Base-by-base conservation (phyloP, 1,139 yeast species). In the Kodamaea derodonti region DNA sequence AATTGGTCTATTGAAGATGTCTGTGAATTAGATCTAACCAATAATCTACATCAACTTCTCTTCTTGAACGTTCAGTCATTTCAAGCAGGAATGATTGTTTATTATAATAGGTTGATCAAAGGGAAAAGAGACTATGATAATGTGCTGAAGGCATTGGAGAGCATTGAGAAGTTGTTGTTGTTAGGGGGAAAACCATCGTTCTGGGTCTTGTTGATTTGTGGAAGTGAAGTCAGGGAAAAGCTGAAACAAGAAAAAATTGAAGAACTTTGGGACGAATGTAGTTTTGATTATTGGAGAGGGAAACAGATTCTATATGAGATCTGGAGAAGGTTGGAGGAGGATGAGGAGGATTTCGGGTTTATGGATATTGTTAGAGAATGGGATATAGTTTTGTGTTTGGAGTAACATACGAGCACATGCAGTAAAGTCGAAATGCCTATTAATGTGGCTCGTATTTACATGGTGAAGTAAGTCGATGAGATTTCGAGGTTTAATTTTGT, bases 401-500 rank as follows among this genome's bases (percentile, higher is more conserved):
- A 65, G 2, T 54, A 37, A 18, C 7, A 24, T 10, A n/a, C 23
- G 8, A 20, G n/a, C n/a, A n/a, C n/a, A n/a, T n/a, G n/a, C n/a
- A n/a, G n/a, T n/a, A n/a, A n/a, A n/a, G n/a, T n/a, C n/a, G n/a
- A n/a, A n/a, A n/a, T n/a, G n/a, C n/a, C n/a, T n/a, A n/a, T n/a
- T n/a, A n/a, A n/a, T 12, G 96, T 90, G 24, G 97, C 90, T 60
- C 70, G 97, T 43, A 85, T 90, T 47, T 85, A 85, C 57, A 82
- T 90, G 80, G 78, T 87, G 41, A 84, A 84, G 55, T 81, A 87
- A 44, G 78, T 88, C 29, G 95, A 87, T 51, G 87, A 83, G 49
- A 79, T 88, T 42, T 69, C 72, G 38, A 77, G 79, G 45, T 82
- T 74, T 60, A 86, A 87, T 57, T 83, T 90, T 50, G 72, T 86